Conservation (phyloP, 768 basidiomycete species). For the Leccinellum rugosiceps region DNA sequence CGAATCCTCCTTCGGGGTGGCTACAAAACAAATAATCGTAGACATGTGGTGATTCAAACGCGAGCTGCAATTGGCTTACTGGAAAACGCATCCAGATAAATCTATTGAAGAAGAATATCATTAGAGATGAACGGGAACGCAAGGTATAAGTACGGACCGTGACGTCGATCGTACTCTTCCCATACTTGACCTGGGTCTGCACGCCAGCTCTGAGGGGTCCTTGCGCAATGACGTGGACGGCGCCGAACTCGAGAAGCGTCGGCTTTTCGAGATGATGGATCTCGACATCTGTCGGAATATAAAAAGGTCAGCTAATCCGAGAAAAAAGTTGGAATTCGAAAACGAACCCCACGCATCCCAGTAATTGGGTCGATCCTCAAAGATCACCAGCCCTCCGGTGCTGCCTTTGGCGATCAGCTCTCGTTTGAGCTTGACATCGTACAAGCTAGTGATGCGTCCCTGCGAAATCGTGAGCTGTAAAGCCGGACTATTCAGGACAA, state of each 20-base stretch:
- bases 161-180: slow-evolving; percentile 70
- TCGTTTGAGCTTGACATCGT: slow-evolving; percentile 74
- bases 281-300: slow-evolving; percentile 72
- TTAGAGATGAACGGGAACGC: not conserved
- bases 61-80: slow-evolving; percentile 36
- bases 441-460: slow-evolving; percentile 82
- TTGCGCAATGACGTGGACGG: slow-evolving; percentile 64
- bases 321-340: not conserved
- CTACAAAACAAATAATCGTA: slow-evolving; percentile 29
- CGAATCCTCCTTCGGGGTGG: slow-evolving; percentile 59
- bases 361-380: slow-evolving; percentile 83
- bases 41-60: not conserved
- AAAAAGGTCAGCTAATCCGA: not conserved
- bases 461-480: slow-evolving; percentile 75
- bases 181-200: slow-evolving; percentile 62
- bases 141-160: slow-evolving; percentile 46
- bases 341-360: slow-evolving; percentile 83
- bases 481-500: slow-evolving; percentile 60
- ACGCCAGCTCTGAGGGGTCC: slow-evolving; percentile 83
- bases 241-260: slow-evolving; percentile 66
- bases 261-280: slow-evolving; percentile 88
- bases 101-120: slow-evolving; percentile 39
- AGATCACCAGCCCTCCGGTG: slow-evolving; percentile 85
- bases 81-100: slow-evolving; percentile 79
- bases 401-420: slow-evolving; percentile 73